Evolutionary conservation across 345 rosid genomes (phyloP).

Genomic region (Populus euphratica): DNA sequence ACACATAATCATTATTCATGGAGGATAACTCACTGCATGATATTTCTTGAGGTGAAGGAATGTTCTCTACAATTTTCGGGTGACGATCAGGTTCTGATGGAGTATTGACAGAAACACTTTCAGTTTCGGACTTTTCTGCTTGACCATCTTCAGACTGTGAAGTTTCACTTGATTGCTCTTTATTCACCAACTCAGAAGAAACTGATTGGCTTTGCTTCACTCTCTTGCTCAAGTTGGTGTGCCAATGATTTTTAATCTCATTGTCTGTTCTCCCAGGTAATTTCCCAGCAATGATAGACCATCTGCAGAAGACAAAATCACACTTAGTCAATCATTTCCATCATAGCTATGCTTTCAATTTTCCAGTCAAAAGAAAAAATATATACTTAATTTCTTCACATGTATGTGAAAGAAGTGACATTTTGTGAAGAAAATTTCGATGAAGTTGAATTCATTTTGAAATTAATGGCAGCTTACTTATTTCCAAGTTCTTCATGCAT

Average conservation of each 20-base stretch:
- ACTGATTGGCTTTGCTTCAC: background rate
- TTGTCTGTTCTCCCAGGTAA: constrained; percentile 41
- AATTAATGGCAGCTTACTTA: constrained; percentile 6
- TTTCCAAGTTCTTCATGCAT: constrained; percentile 28
- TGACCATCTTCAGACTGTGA: background rate
- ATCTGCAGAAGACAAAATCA: constrained; percentile 14
- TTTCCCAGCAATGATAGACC: constrained; percentile 36
- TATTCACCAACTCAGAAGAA: background rate
- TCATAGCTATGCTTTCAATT: background rate
- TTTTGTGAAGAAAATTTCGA: background rate
- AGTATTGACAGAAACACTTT: constrained; percentile 1
- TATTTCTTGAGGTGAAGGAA: constrained; percentile 13
- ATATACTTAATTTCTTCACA: background rate
- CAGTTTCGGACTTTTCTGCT: constrained; percentile 2
- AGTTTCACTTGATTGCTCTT: constrained; percentile 24
- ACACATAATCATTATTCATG: background rate
- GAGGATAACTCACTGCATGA: background rate
- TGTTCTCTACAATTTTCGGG: constrained; percentile 22
- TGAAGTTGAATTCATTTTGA: background rate
- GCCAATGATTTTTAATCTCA: constrained; percentile 41
- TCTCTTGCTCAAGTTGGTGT: constrained; percentile 26
- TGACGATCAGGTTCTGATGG: background rate
- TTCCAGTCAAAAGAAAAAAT: background rate
- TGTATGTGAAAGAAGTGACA: background rate
- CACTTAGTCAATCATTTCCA: background rate